Evolutionary conservation across 495 filamentous ascomycete genomes (phyloP), one percentile per base, ranked within the genome.

Genomic region (Penicillium arizonense): DNA sequence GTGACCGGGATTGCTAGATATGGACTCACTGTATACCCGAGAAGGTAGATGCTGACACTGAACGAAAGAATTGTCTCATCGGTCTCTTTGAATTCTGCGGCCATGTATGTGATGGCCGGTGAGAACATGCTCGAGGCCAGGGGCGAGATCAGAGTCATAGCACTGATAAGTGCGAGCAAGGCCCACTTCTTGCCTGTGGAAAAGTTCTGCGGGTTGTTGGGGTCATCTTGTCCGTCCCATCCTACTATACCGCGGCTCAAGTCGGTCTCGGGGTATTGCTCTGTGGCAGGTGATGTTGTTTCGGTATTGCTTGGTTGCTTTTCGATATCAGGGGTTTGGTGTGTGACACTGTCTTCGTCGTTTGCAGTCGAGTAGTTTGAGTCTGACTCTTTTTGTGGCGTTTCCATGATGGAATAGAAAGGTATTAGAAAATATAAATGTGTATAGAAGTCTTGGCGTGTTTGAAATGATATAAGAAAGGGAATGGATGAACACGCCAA

Each of bases 101-200:
- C 69, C 36, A 89, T 78, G 3, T 71, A 62, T 13, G 53, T 54
- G 1, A 88, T 67, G 0, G 84, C 82, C 0, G 89, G 89, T 3
- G 88, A 82, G 14, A 91, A 82, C 79, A 92, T 90, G 40, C 83
- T 83, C 13, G 82, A 86, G 2, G 83, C 83, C 0, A 86, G 72
- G 0, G 74, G 69, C 5, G 69, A 71, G 13, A 76, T 53, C 42
- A 85, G 73, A 8, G 80, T 82, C 42, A 76, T 61, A n/a, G 59
- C 57, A 33, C 69, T 73, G 37, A 75, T 59, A 4, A 77, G 58
- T 1, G 30, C 56, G 0, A 73, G 57, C 8, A 71, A 44, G 1
- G 28, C 44, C 64, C 67, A 71, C 68, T 82, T 82, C 44, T 68
- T 71, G 9, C 55, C 48, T 0, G 51, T 11, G 3, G 75, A 30